Percentiles rank a stretch among this genome's conserved stretches.
Evolutionary conservation across 306 rosid species (phyloP).

Genomic region (Sesbania bispinosa): DNA sequence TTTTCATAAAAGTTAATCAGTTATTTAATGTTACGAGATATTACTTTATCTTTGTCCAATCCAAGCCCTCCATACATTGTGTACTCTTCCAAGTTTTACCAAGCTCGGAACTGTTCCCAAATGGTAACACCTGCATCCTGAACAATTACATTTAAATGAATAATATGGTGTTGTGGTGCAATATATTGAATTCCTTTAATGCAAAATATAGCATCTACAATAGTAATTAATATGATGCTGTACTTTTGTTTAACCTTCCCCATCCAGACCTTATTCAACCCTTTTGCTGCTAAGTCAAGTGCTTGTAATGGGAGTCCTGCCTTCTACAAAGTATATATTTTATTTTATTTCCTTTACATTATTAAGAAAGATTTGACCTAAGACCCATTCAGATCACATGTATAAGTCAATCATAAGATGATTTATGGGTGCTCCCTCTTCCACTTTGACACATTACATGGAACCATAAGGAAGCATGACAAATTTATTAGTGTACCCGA

Average conservation of each 20-base stretch:
- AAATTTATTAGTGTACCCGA: no score
- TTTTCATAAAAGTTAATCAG: not conserved
- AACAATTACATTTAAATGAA: conserved; percentile 19
- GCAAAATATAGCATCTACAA: not conserved
- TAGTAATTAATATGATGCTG: not conserved
- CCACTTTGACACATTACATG: no score
- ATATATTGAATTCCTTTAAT: not conserved
- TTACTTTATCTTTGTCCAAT: conserved; percentile 93
- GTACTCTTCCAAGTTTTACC: conserved; percentile 90
- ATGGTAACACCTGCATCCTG: conserved; percentile 91
- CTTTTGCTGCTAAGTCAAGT: not conserved
- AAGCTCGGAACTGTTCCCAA: conserved; percentile 98
- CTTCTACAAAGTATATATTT: no score
- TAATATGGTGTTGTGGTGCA: not conserved
- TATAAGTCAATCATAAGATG: no score
- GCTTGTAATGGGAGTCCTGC: not conserved
- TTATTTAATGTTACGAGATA: not conserved
- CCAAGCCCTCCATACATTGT: conserved; percentile 76
- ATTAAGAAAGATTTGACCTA: no score
- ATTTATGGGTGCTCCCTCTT: no score
- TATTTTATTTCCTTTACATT: no score
- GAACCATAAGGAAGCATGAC: no score
- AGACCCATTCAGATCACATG: no score
- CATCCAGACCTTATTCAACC: not conserved
- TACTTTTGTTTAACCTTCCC: not conserved